Conservation (phyloP, 2,329 filamentous ascomycete genomes). For the Magnaporthiopsis rhizophila region DNA sequence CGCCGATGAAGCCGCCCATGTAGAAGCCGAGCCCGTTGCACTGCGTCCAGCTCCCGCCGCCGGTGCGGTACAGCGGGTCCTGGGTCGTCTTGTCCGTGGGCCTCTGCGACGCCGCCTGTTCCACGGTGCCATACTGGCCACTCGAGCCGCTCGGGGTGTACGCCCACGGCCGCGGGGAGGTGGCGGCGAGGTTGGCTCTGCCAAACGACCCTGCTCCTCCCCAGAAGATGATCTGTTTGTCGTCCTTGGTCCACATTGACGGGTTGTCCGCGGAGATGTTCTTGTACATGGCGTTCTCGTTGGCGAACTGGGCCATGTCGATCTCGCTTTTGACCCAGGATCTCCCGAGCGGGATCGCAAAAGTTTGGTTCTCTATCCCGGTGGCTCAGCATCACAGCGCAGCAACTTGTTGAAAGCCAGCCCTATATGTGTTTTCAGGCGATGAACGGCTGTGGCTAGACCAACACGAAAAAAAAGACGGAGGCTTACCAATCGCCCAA, state of each 20-base stretch:
- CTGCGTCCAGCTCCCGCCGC: not conserved
- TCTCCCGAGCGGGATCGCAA: not conserved
- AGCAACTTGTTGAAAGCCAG: not conserved
- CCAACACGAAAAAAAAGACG: no score
- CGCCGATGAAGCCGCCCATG: not conserved
- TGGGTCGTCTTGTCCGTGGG: not conserved
- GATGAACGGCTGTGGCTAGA: not conserved
- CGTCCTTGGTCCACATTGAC: not conserved
- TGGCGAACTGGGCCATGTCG: not conserved
- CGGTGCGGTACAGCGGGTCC: not conserved
- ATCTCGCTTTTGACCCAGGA: not conserved
- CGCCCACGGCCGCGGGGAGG: not conserved
- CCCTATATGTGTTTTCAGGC: no score
- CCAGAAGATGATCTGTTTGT: not conserved
- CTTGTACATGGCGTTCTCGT: not conserved
- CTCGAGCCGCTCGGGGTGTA: not conserved
- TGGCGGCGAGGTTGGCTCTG: not conserved
- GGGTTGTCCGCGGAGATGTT: not conserved
- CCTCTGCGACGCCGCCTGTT: not conserved
- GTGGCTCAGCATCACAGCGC: no score
- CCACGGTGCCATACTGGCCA: not conserved
- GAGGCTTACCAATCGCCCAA: no score
- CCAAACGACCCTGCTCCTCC: not conserved
- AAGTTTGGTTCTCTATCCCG: not conserved
- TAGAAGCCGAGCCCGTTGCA: conserved; percentile 3